Evolutionary conservation across 176 grass and related monocot species (phyloP), one percentile per base, ranked within the genome.

Genomic region (Bonia amplexicaulis): DNA sequence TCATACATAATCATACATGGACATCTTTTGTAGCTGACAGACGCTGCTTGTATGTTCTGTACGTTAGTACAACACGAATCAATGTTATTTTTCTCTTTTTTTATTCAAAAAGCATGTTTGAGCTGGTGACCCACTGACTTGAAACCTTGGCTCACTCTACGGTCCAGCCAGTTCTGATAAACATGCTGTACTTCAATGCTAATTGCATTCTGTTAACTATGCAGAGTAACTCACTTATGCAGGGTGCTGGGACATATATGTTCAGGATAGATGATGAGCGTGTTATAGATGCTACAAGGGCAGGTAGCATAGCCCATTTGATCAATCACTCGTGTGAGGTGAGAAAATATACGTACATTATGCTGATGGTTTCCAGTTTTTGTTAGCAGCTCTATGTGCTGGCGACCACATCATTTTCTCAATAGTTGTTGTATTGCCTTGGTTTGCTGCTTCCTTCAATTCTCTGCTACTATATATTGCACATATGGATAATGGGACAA

Each of bases 321-420:
- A 99, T 99, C 86, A 99, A 99, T 65, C 96, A 99, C 75, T 99
- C 96, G 14, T 99, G 96, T 40, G 96, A 99, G 91, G 96, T 99
- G 79, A 93, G 85, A 80, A 62, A 77, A 73, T 54, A 75, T 80
- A 13, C 29, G 52, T 84, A 82, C 57, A 16, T 64, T 66, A 72
- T 87, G 62, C 3, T 53, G 29, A 29, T 37, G 52, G 35, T 64
- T 88, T 78, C 37, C 63, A 69, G 13, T 81, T 64, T 71, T 55
- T 74, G 5, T 66, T 90, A 12, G 17, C 68, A 73, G 31, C 45
- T 73, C 47, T 66, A 77, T 66, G 44, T 67, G 22, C 48, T n/a
- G 53, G 77, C 12, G 9, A 70, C 25, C 58, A 53, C 66, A 57
- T 88, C 39, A 51, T 65, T 75, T 77, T 85, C n/a, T 78, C 9